Base-by-base conservation (phyloP, 306 rosid genomes). In the Carpinus fangiana region DNA sequence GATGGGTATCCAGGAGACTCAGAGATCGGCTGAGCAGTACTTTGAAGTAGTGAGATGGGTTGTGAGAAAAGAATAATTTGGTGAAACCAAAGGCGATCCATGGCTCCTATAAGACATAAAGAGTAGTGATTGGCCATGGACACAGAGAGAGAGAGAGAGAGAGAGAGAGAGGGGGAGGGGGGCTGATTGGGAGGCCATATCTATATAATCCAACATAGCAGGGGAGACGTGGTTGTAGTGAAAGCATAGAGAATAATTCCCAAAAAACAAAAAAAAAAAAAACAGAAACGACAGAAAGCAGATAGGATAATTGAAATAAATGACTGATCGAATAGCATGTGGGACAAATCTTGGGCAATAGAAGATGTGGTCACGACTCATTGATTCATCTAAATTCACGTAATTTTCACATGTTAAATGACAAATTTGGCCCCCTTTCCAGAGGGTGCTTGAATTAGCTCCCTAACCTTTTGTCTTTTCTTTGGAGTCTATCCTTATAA, bases 11-110 rank as follows among this genome's bases (percentile, higher is more conserved):
- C 80, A 16, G 71, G 71, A 67, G 87, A 80, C 53, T 86, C 84
- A 12, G 88, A 51, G 43, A 62, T 34, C 7, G 72, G 57, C 45
- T 48, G 72, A 76, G 71, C 52, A 0, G 82, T 72, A 31, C 34
- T 75, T 82, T 62, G 12, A 76, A 61, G 43, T 56, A 78, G n/a
- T 26, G 76, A 18, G 41, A 75, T 5, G 55, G 97, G 92, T 71
- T 84, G 72, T 5, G 93, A 70, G 82, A 79, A 86, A 61, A 94
- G 90, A 87, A 92, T 79, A 53, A 85, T 70, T 73, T 90, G 93
- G 79, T 84, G 90, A 83, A 88, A 92, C 98, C 98, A 94, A 41
- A 92, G 96, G 36, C 76, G 76, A 73, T 94, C 94, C 92, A 94
- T 92, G 82, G 90, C 85, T 45, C 74, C 92, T 43, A 92, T 36